A percentile compares a stretch with the other conserved stretches of the same genome.
These are phyloP conservation scores for Atkinsonella hypoxylon DNA, from an alignment of 2,329 filamentous ascomycete species.

Conservation along the genomic window DNA sequence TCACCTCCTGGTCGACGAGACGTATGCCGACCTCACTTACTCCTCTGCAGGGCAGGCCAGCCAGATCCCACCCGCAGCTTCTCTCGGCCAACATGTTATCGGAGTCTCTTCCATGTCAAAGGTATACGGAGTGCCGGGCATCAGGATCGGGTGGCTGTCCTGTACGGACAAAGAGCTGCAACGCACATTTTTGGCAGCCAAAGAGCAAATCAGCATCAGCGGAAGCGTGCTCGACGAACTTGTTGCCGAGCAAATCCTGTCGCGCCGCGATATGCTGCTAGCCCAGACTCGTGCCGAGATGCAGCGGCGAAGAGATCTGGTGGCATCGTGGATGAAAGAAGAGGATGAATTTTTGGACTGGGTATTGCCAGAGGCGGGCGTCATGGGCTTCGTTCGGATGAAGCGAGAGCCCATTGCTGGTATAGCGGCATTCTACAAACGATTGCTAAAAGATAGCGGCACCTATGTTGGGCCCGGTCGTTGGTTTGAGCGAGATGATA, in stretches of 20 bases:
- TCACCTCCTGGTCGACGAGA: slow-evolving; percentile 13
- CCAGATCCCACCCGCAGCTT: slow-evolving; percentile 8
- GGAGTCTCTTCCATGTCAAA: slow-evolving; percentile 14
- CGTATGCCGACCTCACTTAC: slow-evolving; percentile 12
- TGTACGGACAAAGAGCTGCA: slow-evolving; percentile 9
- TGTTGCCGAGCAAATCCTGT: slow-evolving; percentile 13
- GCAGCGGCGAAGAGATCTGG: slow-evolving; percentile 10
- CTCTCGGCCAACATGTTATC: slow-evolving; percentile 11
- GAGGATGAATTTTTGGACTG: slow-evolving; percentile 14
- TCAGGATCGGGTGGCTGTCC: slow-evolving; percentile 13
- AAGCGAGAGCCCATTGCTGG: slow-evolving; percentile 12
- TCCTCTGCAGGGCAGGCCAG: neutral
- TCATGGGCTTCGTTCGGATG: slow-evolving; percentile 14
- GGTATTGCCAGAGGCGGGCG: slow-evolving; percentile 13
- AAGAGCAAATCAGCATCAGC: slow-evolving; percentile 15
- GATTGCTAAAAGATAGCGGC: slow-evolving; percentile 10
- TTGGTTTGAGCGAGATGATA: slow-evolving; percentile 15
- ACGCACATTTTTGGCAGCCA: slow-evolving; percentile 13
- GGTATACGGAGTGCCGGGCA: slow-evolving; percentile 12
- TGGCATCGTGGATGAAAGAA: slow-evolving; percentile 11
- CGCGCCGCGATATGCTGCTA: slow-evolving; percentile 7
- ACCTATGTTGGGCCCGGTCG: slow-evolving; percentile 14
- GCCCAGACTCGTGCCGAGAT: slow-evolving; percentile 9
- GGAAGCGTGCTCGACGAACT: slow-evolving; percentile 13
- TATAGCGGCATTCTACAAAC: slow-evolving; percentile 9